phyloP scores from a whole-genome alignment of 345 rosid species.

The Boechera retrofracta region DNA sequence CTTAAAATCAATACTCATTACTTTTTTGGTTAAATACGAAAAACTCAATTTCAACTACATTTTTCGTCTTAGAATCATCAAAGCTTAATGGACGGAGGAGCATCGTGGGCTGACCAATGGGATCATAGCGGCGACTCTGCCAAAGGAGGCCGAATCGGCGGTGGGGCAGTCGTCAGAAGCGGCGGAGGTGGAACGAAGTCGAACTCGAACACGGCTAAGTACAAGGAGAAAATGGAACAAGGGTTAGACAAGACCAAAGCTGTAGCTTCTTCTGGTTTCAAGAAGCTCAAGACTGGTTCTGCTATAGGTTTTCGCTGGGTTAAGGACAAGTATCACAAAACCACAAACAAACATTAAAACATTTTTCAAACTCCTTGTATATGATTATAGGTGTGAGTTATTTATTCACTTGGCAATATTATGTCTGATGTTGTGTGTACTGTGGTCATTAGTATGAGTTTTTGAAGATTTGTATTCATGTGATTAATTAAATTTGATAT shows the following conservation, averaged over 20 bases:
- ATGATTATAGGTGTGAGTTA: neutral
- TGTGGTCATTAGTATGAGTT: neutral
- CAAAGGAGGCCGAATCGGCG: constrained; percentile 30
- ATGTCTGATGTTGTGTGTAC: neutral
- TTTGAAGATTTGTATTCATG: constrained; percentile 8
- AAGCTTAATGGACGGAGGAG: constrained; percentile 50
- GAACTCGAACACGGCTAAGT: constrained; percentile 50
- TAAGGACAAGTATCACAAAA: constrained; percentile 66
- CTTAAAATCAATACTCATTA: neutral
- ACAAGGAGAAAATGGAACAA: constrained; percentile 75
- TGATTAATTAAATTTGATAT: neutral
- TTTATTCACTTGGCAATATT: constrained; percentile 4
- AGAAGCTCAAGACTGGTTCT: constrained; percentile 66
- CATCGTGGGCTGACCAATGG: constrained; percentile 97
- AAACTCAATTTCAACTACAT: too few species aligned
- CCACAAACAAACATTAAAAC: constrained; percentile 39
- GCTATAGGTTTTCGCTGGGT: constrained; percentile 64
- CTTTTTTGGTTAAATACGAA: neutral
- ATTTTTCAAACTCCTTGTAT: neutral
- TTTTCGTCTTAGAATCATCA: neutral
- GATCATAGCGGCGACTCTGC: constrained; percentile 47
- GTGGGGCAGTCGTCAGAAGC: constrained; percentile 39
- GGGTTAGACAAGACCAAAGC: constrained; percentile 66
- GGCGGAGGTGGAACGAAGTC: constrained; percentile 40
- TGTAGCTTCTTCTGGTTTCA: constrained; percentile 62